Percentiles rank a stretch among this genome's conserved stretches.
Conservation (phyloP, 768 basidiomycete species). For the Hygrocybe punicea region DNA sequence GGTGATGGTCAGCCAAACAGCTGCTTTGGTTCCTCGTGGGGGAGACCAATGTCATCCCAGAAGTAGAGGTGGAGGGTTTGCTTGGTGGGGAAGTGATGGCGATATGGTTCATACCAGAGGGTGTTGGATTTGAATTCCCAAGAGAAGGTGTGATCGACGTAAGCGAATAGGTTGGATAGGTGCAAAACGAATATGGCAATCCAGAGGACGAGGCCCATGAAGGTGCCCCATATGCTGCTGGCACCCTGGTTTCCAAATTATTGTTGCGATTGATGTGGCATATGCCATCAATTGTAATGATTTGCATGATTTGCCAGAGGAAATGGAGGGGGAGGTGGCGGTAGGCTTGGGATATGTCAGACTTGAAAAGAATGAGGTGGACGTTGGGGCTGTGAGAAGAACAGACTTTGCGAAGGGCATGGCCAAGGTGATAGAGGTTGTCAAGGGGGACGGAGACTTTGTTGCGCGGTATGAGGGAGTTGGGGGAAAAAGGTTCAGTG, state of each 20-base stretch:
- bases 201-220: conserved; percentile 38
- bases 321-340: no score
- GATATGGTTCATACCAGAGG: conserved; percentile 26
- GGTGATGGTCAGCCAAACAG: conserved; percentile 31
- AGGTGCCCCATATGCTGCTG: conserved; percentile 30
- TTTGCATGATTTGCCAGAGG: no score
- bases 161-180: conserved; percentile 31
- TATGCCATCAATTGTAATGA: no score
- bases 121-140: conserved; percentile 11
- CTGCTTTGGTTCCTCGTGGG: no score
- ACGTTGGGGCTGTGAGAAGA: not conserved
- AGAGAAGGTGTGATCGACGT: conserved; percentile 6
- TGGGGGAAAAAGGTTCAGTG: no score
- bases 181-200: no score
- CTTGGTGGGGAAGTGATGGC: conserved; percentile 21
- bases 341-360: no score
- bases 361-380: conserved; percentile 17
- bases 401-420: conserved; percentile 14
- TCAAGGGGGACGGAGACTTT: conserved; percentile 30
- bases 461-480: conserved; percentile 25
- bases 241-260: conserved; percentile 43
- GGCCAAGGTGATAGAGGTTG: conserved; percentile 32
- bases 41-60: conserved; percentile 40
- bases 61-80: conserved; percentile 36
- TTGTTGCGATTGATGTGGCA: no score